Evolutionary conservation across 2,329 filamentous ascomycete genomes (phyloP), one percentile per base, ranked within the genome.

Genomic region (Trematosphaeria pertusa): DNA sequence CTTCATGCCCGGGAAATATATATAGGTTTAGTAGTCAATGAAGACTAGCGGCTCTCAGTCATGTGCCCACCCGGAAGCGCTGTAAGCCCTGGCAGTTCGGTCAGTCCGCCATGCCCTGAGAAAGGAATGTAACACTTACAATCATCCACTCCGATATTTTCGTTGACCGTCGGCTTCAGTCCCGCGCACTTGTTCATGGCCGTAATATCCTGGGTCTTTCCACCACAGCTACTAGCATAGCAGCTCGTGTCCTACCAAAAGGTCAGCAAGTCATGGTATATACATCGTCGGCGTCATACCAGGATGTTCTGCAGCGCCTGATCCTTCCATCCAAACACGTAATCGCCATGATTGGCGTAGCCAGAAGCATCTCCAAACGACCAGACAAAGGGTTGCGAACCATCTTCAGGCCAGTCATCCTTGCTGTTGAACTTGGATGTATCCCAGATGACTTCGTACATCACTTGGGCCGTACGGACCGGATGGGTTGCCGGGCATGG

Each of bases 261-360:
- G 4, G 18, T 42, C 8, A 43, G 37, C 38, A 14, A 6, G 18
- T 26, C n/a, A 28, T 8, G 33, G 10, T 19, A 22, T 26, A 26
- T n/a, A n/a, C 3, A 33, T 21, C 14, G 19, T 9, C 20, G 6
- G 17, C 21, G 4, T 12, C 40, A 5, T 37, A 44, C 48, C 14
- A 51, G 32, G 14, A 51, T 51, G 4, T 47, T 47, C 41, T 52
- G 49, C 33, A 52, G 21, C 14, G 49, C 24, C 59, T 77, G 64
- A 41, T 64, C 73, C 61, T 78, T 73, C 77, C 77, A 79, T 46
- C 77, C 77, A 61, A 79, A 79, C 50, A 79, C 65, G 59, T 79
- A 79, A 64, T 79, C 77, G 15, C 75, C 77, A 62, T 79, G 76
- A 11, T 75, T 76, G 4, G 74, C 76, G 15, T 74, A 68, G 19